Evolutionary conservation across 2,329 filamentous ascomycete genomes (phyloP).

Genomic region (Plenodomus lindquistii): DNA sequence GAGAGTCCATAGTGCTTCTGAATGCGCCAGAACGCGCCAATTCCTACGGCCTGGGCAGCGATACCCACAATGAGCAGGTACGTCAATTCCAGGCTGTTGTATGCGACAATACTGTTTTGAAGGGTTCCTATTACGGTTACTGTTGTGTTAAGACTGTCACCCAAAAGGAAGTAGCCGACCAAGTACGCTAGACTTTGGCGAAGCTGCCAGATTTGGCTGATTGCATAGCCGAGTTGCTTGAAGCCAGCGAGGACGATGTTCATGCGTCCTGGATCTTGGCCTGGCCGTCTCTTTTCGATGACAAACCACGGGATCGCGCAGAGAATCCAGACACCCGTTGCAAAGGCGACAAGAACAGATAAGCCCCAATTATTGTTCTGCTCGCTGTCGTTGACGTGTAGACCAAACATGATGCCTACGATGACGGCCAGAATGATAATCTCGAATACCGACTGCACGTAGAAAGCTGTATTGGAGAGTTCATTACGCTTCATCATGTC

Average conservation of each 20-base stretch:
- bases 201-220: constrained; percentile 64
- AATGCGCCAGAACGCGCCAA: constrained; percentile 64
- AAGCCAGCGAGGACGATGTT: constrained; percentile 61
- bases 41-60: constrained; percentile 64
- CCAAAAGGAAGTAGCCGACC: constrained; percentile 65
- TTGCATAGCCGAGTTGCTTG: constrained; percentile 61
- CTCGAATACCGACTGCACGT: constrained; percentile 65
- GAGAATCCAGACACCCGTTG: constrained; percentile 65
- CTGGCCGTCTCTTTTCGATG: constrained; percentile 66
- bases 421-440: constrained; percentile 49
- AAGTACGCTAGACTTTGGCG: constrained; percentile 70
- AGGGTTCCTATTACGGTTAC: constrained; percentile 69
- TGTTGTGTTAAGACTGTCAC: constrained; percentile 72
- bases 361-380: constrained; percentile 69
- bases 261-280: constrained; percentile 56
- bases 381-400: constrained; percentile 62
- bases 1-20: constrained; percentile 63
- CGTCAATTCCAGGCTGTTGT: constrained; percentile 66
- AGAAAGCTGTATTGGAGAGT: constrained; percentile 66
- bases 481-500: constrained; percentile 61
- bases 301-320: constrained; percentile 70
- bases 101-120: constrained; percentile 67
- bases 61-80: constrained; percentile 71
- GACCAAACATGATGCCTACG: constrained; percentile 54
- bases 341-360: constrained; percentile 67